These are phyloP conservation scores for Cercospora janseana DNA, from an alignment of 2,329 filamentous ascomycete species.

Conservation along the genomic window DNA sequence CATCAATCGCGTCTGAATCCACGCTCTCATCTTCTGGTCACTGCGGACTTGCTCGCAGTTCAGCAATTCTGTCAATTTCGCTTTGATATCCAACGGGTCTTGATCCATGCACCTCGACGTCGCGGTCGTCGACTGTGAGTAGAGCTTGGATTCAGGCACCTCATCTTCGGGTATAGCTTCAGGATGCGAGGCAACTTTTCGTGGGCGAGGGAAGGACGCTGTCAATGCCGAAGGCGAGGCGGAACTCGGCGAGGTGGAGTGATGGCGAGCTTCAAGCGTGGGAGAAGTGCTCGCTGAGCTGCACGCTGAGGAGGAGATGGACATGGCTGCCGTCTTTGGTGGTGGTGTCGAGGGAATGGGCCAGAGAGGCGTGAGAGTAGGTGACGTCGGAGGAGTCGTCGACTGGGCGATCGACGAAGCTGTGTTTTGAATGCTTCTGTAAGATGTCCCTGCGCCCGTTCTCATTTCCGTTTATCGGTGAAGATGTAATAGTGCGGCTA, in stretches of 20 bases:
- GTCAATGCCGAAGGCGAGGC: constrained; percentile 35
- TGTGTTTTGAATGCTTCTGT: neutral
- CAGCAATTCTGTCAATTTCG: constrained; percentile 54
- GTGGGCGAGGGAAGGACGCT: constrained; percentile 9
- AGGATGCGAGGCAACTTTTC: constrained; percentile 19
- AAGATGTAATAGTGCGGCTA: too few species aligned
- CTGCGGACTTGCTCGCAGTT: constrained; percentile 52
- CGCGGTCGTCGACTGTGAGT: constrained; percentile 8
- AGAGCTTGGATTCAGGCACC: constrained; percentile 13
- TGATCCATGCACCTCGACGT: too few species aligned
- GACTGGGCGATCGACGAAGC: neutral
- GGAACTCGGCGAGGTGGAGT: constrained; percentile 19
- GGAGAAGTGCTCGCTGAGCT: constrained; percentile 29
- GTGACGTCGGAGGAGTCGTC: constrained; percentile 6
- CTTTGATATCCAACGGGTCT: constrained; percentile 53
- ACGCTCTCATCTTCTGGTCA: constrained; percentile 49
- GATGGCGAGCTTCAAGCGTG: constrained; percentile 18
- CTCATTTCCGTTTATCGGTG: too few species aligned
- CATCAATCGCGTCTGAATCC: constrained; percentile 55
- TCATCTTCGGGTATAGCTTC: constrained; percentile 29
- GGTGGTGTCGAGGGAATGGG: too few species aligned
- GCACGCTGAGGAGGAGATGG: constrained; percentile 29
- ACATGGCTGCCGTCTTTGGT: constrained; percentile 14
- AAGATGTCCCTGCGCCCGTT: too few species aligned
- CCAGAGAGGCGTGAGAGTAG: constrained; percentile 32